Evolutionary conservation across 2,329 filamentous ascomycete species (phyloP).

Genomic region (Cercospora canescens): DNA sequence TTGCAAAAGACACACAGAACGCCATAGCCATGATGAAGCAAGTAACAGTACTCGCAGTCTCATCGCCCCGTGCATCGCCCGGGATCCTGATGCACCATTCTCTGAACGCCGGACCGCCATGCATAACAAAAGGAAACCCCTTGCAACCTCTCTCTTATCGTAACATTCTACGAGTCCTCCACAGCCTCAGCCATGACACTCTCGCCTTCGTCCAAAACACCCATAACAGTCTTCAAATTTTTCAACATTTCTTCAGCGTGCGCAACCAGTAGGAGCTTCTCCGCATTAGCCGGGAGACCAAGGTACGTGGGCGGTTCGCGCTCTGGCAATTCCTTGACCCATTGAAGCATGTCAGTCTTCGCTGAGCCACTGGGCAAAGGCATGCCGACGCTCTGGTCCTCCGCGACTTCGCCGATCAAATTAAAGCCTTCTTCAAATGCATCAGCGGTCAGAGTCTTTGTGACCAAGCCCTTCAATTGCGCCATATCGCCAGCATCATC

Average conservation of each 20-base stretch:
- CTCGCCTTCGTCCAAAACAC: constrained; percentile 90
- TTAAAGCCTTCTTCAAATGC: constrained; percentile 93
- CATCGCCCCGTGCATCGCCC: not conserved
- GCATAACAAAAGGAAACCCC: not conserved
- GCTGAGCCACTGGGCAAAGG: constrained; percentile 77
- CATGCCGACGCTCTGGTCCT: constrained; percentile 50
- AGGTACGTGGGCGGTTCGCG: constrained; percentile 94
- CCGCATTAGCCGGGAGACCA: constrained; percentile 89
- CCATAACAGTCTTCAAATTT: constrained; percentile 81
- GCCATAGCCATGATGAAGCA: not conserved
- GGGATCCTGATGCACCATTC: not conserved
- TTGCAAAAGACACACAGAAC: not conserved
- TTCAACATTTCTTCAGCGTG: constrained; percentile 81
- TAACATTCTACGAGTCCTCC: constrained; percentile 17
- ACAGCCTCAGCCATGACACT: constrained; percentile 63
- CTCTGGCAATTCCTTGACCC: constrained; percentile 91
- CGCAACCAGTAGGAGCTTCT: constrained; percentile 89
- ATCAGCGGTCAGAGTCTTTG: constrained; percentile 75
- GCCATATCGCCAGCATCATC: constrained; percentile 85
- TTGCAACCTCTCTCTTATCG: not conserved
- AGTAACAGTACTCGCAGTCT: not conserved
- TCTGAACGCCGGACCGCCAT: not conserved
- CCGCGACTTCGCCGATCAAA: constrained; percentile 66
- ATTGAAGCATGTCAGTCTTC: constrained; percentile 81
- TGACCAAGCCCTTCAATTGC: constrained; percentile 71